Evolutionary conservation across 2,329 filamentous ascomycete genomes (phyloP).

Genomic region (Talaromyces sp.): DNA sequence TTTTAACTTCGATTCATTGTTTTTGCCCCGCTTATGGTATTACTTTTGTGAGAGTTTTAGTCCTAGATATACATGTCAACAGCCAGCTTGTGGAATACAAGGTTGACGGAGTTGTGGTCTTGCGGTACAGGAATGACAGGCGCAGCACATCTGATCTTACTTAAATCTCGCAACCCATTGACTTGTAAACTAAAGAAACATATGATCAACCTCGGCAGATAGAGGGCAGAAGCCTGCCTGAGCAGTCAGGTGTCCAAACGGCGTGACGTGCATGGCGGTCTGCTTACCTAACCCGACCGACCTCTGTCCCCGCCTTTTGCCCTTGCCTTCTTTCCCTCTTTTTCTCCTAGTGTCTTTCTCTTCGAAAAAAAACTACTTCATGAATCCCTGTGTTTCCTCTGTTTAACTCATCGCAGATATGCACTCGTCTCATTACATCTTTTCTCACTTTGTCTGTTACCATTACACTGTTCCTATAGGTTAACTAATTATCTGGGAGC

Average conservation of each 20-base stretch:
- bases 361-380: background rate
- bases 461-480: slow-evolving; percentile 20
- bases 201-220: background rate
- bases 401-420: slow-evolving; percentile 14
- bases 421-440: slow-evolving; percentile 3
- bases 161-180: background rate
- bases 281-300: background rate
- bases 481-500: slow-evolving; percentile 5
- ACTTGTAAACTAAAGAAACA: background rate
- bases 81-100: background rate
- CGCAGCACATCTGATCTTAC: background rate
- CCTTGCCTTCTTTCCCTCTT: background rate
- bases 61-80: background rate
- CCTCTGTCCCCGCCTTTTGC: background rate
- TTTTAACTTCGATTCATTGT: background rate
- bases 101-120: slow-evolving; percentile 1
- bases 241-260: slow-evolving; percentile 2
- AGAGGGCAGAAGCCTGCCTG: background rate
- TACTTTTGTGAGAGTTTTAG: background rate
- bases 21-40: background rate
- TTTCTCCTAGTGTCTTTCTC: background rate
- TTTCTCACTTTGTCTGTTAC: slow-evolving; percentile 6
- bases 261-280: slow-evolving; percentile 6
- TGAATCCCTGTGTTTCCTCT: background rate
- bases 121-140: background rate